phyloP scores from a whole-genome alignment of 495 filamentous ascomycete species.

The Cudoniella acicularis region DNA sequence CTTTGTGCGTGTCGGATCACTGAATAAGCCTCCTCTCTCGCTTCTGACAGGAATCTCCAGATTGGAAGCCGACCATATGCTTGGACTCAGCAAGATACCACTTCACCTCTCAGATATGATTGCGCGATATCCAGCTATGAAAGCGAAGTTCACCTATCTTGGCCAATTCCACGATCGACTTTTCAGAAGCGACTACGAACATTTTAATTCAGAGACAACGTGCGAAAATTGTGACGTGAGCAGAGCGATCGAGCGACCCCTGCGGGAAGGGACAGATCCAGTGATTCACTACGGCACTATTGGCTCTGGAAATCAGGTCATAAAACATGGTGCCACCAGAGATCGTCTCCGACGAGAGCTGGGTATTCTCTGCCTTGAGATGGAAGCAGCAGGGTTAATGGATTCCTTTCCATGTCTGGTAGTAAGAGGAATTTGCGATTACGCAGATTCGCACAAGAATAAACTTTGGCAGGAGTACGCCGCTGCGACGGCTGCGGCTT shows the following conservation, averaged over 20 bases:
- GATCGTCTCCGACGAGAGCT: background rate
- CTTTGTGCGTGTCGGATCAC: background rate
- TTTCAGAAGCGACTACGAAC: background rate
- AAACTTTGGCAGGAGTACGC: constrained; percentile 17
- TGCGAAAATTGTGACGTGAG: background rate
- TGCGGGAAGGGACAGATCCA: background rate
- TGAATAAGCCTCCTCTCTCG: background rate
- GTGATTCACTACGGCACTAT: background rate
- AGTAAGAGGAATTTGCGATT: background rate
- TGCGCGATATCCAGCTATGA: background rate
- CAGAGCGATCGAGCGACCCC: background rate
- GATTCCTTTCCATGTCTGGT: background rate
- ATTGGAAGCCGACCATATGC: background rate
- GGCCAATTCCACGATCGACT: background rate
- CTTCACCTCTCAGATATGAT: background rate
- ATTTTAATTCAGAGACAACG: background rate
- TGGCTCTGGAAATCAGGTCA: background rate
- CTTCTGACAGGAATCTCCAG: background rate
- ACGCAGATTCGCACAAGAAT: background rate
- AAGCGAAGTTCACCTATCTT: background rate
- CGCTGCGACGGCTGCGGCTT: constrained; percentile 26
- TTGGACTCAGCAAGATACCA: background rate
- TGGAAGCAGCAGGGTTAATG: constrained; percentile 33
- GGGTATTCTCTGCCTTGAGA: constrained; percentile 3
- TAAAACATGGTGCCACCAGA: background rate